Evolutionary conservation across 2,329 filamentous ascomycete species (phyloP).

Genomic region (Dothistroma septosporum): DNA sequence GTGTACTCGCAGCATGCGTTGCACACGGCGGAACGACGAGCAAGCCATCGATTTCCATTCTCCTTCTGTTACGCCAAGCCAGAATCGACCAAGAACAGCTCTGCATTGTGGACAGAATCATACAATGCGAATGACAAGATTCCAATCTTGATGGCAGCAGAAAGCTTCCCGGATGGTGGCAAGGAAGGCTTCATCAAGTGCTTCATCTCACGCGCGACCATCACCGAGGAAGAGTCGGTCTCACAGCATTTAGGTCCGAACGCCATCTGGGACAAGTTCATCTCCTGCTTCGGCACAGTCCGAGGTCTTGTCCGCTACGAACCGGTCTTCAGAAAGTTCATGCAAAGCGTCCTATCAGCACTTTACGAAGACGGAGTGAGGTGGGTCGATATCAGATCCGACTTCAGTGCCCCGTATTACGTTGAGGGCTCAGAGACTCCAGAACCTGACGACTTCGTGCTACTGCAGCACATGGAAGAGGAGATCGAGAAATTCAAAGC

Average conservation of each 20-base stretch:
- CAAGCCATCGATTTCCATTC: slow-evolving; percentile 48
- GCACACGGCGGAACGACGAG: slow-evolving; percentile 49
- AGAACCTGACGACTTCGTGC: slow-evolving; percentile 63
- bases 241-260: slow-evolving; percentile 79
- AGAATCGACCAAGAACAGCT: slow-evolving; percentile 38
- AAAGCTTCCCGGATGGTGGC: slow-evolving; percentile 70
- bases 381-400: slow-evolving; percentile 78
- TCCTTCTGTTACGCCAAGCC: slow-evolving; percentile 54
- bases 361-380: slow-evolving; percentile 76
- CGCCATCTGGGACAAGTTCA: slow-evolving; percentile 80
- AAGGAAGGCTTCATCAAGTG: slow-evolving; percentile 69
- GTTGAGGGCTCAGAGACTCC: slow-evolving; percentile 60
- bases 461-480: slow-evolving; percentile 71
- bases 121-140: slow-evolving; percentile 61
- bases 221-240: slow-evolving; percentile 68
- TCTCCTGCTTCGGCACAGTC: slow-evolving; percentile 69
- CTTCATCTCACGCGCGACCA: slow-evolving; percentile 68
- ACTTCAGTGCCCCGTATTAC: slow-evolving; percentile 69
- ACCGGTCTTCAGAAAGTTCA: slow-evolving; percentile 75
- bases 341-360: slow-evolving; percentile 65
- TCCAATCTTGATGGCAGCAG: slow-evolving; percentile 59
- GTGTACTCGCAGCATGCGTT: slow-evolving; percentile 60
- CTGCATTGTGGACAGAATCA: slow-evolving; percentile 57
- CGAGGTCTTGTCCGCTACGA: slow-evolving; percentile 80
- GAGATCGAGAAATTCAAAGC: slow-evolving; percentile 72